These are phyloP conservation scores for Guadua angustifolia DNA, from an alignment of 176 grass and related monocot species.

Conservation along the genomic window DNA sequence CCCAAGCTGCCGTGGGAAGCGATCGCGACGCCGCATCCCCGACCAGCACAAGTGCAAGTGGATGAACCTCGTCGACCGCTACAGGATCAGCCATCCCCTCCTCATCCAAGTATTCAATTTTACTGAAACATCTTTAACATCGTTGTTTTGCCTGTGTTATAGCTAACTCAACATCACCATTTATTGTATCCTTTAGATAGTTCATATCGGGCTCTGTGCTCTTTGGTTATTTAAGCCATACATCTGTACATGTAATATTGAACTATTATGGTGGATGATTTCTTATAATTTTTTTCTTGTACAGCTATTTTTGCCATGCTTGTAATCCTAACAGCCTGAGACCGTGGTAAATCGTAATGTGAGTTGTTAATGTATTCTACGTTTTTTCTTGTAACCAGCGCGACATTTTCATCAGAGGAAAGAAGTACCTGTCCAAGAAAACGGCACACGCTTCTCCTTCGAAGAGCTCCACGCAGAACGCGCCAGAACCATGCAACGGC, in stretches of 20 bases:
- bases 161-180: too few relatives aligned
- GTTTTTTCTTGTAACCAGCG: not conserved
- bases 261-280: too few relatives aligned
- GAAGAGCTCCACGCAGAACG: conserved; percentile 2
- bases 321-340: not conserved
- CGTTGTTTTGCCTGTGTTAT: not conserved
- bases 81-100: conserved; percentile 45
- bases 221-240: too few relatives aligned
- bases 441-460: not conserved
- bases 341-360: not conserved
- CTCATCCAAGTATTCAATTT: not conserved
- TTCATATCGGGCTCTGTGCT: too few relatives aligned
- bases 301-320: too few relatives aligned
- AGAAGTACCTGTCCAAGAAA: not conserved
- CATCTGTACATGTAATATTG: too few relatives aligned
- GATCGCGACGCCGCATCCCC: too few relatives aligned
- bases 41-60: not conserved
- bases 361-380: not conserved
- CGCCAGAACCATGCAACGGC: conserved; percentile 63
- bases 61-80: conserved; percentile 50
- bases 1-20: too few relatives aligned
- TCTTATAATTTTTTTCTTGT: too few relatives aligned
- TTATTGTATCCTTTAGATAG: too few relatives aligned
- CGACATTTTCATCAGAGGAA: not conserved
- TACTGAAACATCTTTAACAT: not conserved